These are phyloP conservation scores for Hymenoscyphus linearis DNA, from an alignment of 2,329 filamentous ascomycete genomes.

Conservation along the genomic window DNA sequence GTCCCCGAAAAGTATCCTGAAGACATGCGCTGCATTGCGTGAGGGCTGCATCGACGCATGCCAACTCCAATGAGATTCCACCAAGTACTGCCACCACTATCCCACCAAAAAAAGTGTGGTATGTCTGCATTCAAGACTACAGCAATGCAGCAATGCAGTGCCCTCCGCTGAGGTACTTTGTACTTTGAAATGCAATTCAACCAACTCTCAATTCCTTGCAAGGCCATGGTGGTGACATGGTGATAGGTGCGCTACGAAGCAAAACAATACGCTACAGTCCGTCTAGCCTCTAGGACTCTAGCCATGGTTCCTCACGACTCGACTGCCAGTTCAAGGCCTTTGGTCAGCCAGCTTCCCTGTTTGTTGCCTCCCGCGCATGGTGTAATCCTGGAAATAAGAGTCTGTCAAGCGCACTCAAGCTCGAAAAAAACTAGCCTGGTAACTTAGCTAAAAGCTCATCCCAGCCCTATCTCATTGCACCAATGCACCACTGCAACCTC, in stretches of 20 bases:
- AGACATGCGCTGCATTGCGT: not conserved
- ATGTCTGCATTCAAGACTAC: slow-evolving; percentile 1
- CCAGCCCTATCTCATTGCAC: not conserved
- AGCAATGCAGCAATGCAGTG: not conserved
- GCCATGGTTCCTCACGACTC: no score
- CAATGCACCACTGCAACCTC: not conserved
- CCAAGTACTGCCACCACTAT: slow-evolving; percentile 11
- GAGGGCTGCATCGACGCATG: slow-evolving; percentile 4
- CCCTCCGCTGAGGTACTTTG: not conserved
- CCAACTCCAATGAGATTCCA: slow-evolving; percentile 13
- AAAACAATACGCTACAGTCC: not conserved
- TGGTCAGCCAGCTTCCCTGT: not conserved
- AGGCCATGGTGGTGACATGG: not conserved
- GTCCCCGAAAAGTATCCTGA: not conserved
- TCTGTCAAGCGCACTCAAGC: not conserved
- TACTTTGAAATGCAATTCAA: not conserved
- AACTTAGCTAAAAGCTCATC: not conserved
- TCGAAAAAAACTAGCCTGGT: not conserved
- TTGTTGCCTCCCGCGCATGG: not conserved
- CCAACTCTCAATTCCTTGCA: not conserved
- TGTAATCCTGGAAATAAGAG: not conserved
- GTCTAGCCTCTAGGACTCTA: not conserved
- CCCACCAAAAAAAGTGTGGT: slow-evolving; percentile 1
- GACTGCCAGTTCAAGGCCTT: not conserved
- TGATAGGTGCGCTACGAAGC: not conserved